Evolutionary conservation across 176 grass and related monocot genomes (phyloP), one percentile per base, ranked within the genome.

Genomic region (Oryza coarctata): DNA sequence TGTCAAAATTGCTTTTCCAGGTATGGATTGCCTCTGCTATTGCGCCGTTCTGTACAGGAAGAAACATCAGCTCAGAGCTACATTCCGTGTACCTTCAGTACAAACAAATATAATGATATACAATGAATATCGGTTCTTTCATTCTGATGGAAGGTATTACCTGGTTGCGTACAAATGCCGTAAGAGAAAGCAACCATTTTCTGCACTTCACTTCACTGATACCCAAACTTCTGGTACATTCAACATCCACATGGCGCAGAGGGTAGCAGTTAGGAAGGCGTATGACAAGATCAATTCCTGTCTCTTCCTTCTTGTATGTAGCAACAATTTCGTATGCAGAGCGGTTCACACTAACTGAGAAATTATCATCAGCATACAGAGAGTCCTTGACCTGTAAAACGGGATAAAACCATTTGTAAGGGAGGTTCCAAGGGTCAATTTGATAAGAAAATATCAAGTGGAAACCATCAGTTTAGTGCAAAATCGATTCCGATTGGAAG

Each of bases 281-380:
- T 85, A 95, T 90, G 3, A 98, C 90, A 79, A 98, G 96, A 76
- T 98, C 96, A 75, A 98, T 95, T 74, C 92, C 89, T 76, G 93
- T 89, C 76, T 98, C 95, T 75, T 98, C 95, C 85, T 95, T 95
- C 91, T 98, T 98, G 79, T 98, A 98, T 39, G 96, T 93, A 74
- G 93, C 96, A 80, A 95, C 86, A 47, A 98, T 98, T 73, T 98
- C 96, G 49, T 88, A 93, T 11, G 90, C 89, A 9, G 87, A 90
- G 45, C 84, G 80, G 79, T 92, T 98, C 23, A 98, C 88, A 13
- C 68, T 93, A 45, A 95, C 92, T 62, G 93, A 91, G 88, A 98
- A 98, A 69, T 93, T 95, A 22, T 98, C 96, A 86, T 95, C 92
- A 49, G 86, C 84, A 60, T 76, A 76, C 1, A 95, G 85, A 40